Evolutionary conservation across 352 stramenopile species (phyloP).

Genomic region (Nothophytophthora sp.): DNA sequence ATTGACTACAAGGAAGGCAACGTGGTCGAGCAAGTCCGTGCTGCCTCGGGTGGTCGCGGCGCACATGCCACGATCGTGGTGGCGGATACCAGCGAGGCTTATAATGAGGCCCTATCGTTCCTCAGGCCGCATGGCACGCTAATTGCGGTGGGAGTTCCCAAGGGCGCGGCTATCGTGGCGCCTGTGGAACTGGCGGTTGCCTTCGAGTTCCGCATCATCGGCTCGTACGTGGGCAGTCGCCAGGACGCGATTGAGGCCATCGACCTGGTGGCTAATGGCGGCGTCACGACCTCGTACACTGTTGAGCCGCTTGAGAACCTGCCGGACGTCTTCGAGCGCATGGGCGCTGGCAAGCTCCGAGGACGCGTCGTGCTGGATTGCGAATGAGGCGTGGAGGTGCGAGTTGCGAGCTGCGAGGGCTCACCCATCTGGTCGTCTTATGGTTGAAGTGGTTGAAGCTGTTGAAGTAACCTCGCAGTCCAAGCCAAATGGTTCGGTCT

Average conservation of each 20-base stretch:
- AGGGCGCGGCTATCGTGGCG: slow-evolving; percentile 42
- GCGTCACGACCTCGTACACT: slow-evolving; percentile 42
- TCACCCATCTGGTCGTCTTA: too few species aligned
- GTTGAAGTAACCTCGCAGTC: too few species aligned
- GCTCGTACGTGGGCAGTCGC: slow-evolving; percentile 55
- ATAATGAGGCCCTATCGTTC: slow-evolving; percentile 57
- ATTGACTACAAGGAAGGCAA: slow-evolving; percentile 69
- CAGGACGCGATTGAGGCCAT: slow-evolving; percentile 61
- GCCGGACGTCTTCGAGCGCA: slow-evolving; percentile 43
- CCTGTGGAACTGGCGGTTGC: slow-evolving; percentile 37
- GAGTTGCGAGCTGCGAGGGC: too few species aligned
- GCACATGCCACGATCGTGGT: slow-evolving; percentile 78
- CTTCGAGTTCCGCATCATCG: slow-evolving; percentile 47
- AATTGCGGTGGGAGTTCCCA: slow-evolving; percentile 72
- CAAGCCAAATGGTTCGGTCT: too few species aligned
- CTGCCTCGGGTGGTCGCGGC: slow-evolving; percentile 41
- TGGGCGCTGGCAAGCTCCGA: slow-evolving; percentile 33
- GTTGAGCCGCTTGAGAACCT: slow-evolving; percentile 42
- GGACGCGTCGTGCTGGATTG: slow-evolving; percentile 45
- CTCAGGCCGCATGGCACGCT: slow-evolving; percentile 66
- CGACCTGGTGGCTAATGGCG: slow-evolving; percentile 42
- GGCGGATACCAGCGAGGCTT: slow-evolving; percentile 53
- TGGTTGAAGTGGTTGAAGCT: too few species aligned
- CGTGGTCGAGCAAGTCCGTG: slow-evolving; percentile 43
- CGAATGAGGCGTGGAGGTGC: too few species aligned